phyloP scores from a whole-genome alignment of 176 grass and related monocot species.

The Elymus sibiricus region DNA sequence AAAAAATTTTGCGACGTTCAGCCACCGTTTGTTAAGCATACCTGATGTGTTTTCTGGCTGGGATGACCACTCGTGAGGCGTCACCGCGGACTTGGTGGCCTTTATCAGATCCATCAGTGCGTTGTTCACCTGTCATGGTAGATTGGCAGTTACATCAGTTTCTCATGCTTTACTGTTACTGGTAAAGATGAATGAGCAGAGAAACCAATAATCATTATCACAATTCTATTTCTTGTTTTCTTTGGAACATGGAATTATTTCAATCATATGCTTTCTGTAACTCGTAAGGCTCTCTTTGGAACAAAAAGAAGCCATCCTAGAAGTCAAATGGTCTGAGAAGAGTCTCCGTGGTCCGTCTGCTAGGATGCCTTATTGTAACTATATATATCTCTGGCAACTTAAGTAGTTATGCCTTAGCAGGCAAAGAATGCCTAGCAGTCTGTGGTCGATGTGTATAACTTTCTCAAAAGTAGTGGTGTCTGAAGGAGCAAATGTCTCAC shows the following conservation, averaged over 20 bases:
- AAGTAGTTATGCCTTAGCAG: background rate
- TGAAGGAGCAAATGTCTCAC: background rate
- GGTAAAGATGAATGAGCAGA: background rate
- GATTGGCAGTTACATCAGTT: background rate
- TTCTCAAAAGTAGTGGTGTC: background rate
- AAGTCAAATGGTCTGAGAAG: background rate
- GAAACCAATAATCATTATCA: background rate
- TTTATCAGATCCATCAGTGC: conserved; percentile 83
- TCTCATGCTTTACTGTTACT: background rate
- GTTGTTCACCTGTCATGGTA: conserved; percentile 61
- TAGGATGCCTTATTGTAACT: background rate
- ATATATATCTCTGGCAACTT: background rate
- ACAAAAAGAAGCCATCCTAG: background rate
- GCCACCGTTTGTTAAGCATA: conserved; percentile 24
- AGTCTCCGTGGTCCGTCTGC: background rate
- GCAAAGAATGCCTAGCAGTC: background rate
- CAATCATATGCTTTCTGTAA: background rate
- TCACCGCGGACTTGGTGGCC: conserved; percentile 54
- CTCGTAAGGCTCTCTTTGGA: background rate
- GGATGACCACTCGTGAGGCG: conserved; percentile 69
- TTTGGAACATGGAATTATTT: background rate
- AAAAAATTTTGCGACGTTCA: background rate
- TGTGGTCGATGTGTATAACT: background rate
- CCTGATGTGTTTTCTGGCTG: conserved; percentile 63
- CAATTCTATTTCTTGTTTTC: background rate